Evolutionary conservation across 2,329 filamentous ascomycete species (phyloP), one percentile per base, ranked within the genome.

Genomic region (Aspergillus sp.): DNA sequence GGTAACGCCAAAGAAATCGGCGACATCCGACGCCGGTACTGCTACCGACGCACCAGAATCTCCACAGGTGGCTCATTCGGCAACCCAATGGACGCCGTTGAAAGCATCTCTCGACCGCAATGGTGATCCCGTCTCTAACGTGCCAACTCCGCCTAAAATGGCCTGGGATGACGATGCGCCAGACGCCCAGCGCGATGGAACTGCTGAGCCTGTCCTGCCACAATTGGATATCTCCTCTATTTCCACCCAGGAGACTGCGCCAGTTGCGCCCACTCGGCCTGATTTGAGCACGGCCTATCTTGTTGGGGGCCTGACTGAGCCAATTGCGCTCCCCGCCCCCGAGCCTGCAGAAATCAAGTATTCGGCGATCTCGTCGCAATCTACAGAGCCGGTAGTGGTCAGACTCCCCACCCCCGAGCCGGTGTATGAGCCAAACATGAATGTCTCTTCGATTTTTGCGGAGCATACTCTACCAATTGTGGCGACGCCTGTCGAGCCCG

Each of bases 51-150:
- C 56, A 6, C 58, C 63, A 14, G 63, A 68, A 20, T 62, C 63
- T 2, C 67, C 70, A 2, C 61, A 69, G 53, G 58, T 75, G 59
- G 73, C 74, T 46, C 77, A 75, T 64, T 76, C 74, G 60, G 73
- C 69, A 57, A 79, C 78, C 6, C 79, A 81, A 58, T 79, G 73
- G 67, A 75, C 73, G 45, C 79, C 80, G 18, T 67, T 72, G 51
- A 74, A 73, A 56, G 55, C 62, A 26, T 56, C 58, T 7, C 39
- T 62, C 10, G 64, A 61, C 36, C 22, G 55, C 2, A 67, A 68
- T 52, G 65, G 61, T 31, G 75, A 75, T 47, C 67, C 67, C 18
- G 61, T 67, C 55, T 60, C 64, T 39, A 74, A 63, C 65, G 73
- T 72, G 57, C 73, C 64, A 45, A 78, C 76, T 5, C 74, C 77